These are phyloP conservation scores for Scedosporium dehoogii DNA, from an alignment of 2,329 filamentous ascomycete genomes.

Conservation along the genomic window DNA sequence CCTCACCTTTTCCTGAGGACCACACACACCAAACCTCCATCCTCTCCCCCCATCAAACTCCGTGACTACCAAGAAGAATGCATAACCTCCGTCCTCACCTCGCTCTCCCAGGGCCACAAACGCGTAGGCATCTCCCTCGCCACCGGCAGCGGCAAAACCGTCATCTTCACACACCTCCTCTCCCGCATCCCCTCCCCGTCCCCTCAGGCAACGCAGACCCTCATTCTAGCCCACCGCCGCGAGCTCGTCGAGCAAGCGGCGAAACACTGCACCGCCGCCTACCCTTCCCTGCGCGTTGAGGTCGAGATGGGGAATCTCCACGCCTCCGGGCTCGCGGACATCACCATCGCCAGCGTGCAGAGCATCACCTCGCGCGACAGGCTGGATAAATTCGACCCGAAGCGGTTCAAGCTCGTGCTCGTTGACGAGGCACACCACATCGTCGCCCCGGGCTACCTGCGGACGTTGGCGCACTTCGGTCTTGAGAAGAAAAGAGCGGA, in stretches of 20 bases:
- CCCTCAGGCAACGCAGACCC: slow-evolving; percentile 58
- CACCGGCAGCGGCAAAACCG: slow-evolving; percentile 83
- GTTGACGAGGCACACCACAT: slow-evolving; percentile 98
- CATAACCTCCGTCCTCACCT: slow-evolving; percentile 67
- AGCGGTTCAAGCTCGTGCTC: slow-evolving; percentile 75
- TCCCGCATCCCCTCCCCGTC: slow-evolving; percentile 55
- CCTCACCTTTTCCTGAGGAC: too few relatives aligned
- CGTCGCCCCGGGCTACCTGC: slow-evolving; percentile 71
- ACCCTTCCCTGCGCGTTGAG: slow-evolving; percentile 72
- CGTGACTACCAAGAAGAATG: slow-evolving; percentile 88
- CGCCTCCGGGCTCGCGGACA: slow-evolving; percentile 75
- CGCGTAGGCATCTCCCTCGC: slow-evolving; percentile 77
- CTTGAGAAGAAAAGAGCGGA: slow-evolving; percentile 37
- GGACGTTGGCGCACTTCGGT: slow-evolving; percentile 68
- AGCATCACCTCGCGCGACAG: slow-evolving; percentile 71
- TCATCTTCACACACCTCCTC: slow-evolving; percentile 95
- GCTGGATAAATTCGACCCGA: slow-evolving; percentile 72
- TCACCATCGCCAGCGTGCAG: slow-evolving; percentile 83
- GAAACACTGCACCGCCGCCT: slow-evolving; percentile 68
- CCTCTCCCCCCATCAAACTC: slow-evolving; percentile 39
- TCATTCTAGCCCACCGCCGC: slow-evolving; percentile 85
- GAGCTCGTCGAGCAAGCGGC: slow-evolving; percentile 94
- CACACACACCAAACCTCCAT: neutral
- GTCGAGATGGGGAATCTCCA: slow-evolving; percentile 80
- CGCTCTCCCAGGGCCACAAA: slow-evolving; percentile 62